phyloP scores from a whole-genome alignment of 176 grass and related monocot genomes.

The Lolium rigidum region DNA sequence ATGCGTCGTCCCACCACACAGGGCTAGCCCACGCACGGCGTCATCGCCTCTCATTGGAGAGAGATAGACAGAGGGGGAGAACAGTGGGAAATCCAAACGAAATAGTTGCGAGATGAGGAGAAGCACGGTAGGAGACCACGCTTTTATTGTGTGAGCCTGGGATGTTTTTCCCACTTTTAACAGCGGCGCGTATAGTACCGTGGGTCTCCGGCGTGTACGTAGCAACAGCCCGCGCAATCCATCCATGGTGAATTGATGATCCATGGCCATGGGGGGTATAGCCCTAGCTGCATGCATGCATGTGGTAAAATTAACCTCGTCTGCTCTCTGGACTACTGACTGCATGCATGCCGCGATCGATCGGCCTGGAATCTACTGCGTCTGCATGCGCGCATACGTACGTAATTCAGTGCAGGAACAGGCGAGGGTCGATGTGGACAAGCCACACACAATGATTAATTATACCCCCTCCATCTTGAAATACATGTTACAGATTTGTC shows the following conservation, averaged over 20 bases:
- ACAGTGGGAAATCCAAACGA: not conserved
- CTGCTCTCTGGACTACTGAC: not conserved
- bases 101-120: constrained; percentile 3
- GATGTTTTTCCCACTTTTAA: constrained; percentile 28
- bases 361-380: constrained; percentile 1
- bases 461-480: too few species aligned
- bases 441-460: not conserved
- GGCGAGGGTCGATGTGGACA: not conserved
- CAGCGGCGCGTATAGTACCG: constrained; percentile 10
- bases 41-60: not conserved
- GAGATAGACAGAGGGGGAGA: not conserved
- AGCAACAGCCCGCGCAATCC: not conserved
- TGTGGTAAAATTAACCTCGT: not conserved
- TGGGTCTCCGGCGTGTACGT: constrained; percentile 21
- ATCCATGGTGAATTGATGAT: not conserved
- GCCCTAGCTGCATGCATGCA: constrained; percentile 25
- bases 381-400: not conserved
- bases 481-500: too few species aligned
- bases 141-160: constrained; percentile 37
- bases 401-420: constrained; percentile 25
- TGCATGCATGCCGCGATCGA: constrained; percentile 25
- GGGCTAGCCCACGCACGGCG: constrained; percentile 3
- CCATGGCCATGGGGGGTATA: not conserved
- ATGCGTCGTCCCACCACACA: not conserved
- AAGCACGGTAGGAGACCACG: constrained; percentile 35